Evolutionary conservation across 2,329 filamentous ascomycete species (phyloP).

Genomic region (Fusarium chlamydosporum): DNA sequence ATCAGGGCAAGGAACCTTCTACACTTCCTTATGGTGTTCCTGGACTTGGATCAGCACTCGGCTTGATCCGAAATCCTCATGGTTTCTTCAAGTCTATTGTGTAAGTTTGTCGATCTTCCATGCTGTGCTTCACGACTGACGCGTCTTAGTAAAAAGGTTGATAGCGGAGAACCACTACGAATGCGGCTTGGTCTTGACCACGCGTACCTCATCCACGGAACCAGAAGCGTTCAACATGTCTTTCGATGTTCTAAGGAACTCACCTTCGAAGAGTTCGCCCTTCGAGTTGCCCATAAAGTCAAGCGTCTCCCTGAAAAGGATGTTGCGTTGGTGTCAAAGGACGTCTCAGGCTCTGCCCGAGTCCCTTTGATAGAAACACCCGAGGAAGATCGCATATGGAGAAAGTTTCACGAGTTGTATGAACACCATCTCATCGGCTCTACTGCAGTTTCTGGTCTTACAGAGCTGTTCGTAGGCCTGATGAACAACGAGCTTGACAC

Average conservation of each 20-base stretch:
- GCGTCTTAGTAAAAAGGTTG: constrained; percentile 18
- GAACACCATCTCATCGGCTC: constrained; percentile 39
- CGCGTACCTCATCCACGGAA: constrained; percentile 43
- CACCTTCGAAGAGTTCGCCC: constrained; percentile 45
- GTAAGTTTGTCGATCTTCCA: not conserved
- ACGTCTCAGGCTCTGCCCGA: constrained; percentile 42
- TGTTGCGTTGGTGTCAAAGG: constrained; percentile 35
- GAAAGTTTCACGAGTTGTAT: constrained; percentile 45
- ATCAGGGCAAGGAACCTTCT: constrained; percentile 37
- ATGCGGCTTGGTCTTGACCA: constrained; percentile 43
- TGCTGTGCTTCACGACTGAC: not conserved
- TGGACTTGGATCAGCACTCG: constrained; percentile 36
- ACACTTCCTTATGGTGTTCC: constrained; percentile 40
- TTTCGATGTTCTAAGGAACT: constrained; percentile 45
- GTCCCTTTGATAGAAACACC: constrained; percentile 31
- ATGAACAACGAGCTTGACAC: constrained; percentile 35
- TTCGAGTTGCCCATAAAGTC: constrained; percentile 45
- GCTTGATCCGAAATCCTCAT: constrained; percentile 41
- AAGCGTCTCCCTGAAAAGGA: constrained; percentile 40
- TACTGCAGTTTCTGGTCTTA: constrained; percentile 34
- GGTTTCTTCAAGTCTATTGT: constrained; percentile 39
- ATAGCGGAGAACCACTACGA: constrained; percentile 36
- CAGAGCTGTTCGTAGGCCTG: constrained; percentile 34
- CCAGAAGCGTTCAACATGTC: constrained; percentile 41
- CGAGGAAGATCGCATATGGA: constrained; percentile 45